Conservation (phyloP, 1,284 basidiomycete genomes). For the Melampsora allii-populina region DNA sequence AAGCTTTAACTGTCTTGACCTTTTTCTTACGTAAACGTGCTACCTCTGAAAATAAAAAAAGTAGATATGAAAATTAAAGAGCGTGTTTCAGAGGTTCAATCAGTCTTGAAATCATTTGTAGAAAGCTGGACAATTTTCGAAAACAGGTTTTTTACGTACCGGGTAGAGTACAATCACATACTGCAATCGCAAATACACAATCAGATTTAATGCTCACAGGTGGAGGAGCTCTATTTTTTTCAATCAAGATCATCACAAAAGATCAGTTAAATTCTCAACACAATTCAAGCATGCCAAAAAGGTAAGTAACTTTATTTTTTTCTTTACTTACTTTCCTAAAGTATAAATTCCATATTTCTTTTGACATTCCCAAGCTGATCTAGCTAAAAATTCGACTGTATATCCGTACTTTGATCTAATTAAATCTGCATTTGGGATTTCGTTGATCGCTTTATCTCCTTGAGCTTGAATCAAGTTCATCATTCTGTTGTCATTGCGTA, state of each 20-base stretch:
- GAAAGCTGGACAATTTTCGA: background rate
- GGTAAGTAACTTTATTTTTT: too few species aligned
- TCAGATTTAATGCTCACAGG: slow-evolving; percentile 16
- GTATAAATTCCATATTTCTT: slow-evolving; percentile 41
- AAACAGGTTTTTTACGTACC: background rate
- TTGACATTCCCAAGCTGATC: slow-evolving; percentile 41
- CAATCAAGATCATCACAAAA: background rate
- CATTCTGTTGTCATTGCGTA: slow-evolving; percentile 13
- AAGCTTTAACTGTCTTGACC: slow-evolving; percentile 26
- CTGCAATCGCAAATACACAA: slow-evolving; percentile 33
- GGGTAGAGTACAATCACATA: slow-evolving; percentile 41
- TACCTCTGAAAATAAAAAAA: background rate
- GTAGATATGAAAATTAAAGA: background rate
- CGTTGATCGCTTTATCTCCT: slow-evolving; percentile 28
- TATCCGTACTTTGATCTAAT: slow-evolving; percentile 42
- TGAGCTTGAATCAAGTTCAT: slow-evolving; percentile 42
- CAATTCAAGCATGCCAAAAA: too few species aligned
- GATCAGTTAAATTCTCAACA: background rate
- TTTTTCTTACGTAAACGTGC: slow-evolving; percentile 34
- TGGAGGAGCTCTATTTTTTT: slow-evolving; percentile 21
- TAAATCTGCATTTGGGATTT: slow-evolving; percentile 28
- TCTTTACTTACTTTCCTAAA: slow-evolving; percentile 9
- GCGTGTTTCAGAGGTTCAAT: background rate
- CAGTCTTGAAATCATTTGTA: background rate
- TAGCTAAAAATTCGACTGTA: slow-evolving; percentile 28